Evolutionary conservation across 768 basidiomycete genomes (phyloP).

Genomic region (Lactarius vividus): DNA sequence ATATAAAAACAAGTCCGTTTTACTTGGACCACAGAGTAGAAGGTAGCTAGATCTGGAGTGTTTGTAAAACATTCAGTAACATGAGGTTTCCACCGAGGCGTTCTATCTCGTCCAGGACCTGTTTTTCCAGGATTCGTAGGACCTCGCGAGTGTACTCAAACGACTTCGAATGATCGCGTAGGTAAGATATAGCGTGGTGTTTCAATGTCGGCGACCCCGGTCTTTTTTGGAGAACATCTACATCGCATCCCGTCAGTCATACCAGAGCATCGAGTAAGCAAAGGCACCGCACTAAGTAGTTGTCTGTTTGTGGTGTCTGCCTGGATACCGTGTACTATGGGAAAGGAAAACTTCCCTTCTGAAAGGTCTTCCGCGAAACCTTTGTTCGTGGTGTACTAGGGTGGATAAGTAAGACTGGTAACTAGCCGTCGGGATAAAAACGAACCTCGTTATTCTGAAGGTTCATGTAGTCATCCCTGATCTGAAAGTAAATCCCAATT

Average conservation of each 20-base stretch:
- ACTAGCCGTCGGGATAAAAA: not conserved
- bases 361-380: conserved; percentile 92
- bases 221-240: conserved; percentile 88
- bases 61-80: conserved; percentile 56
- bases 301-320: conserved; percentile 73
- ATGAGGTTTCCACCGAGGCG: conserved; percentile 74
- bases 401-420: not conserved
- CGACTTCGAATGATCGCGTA: conserved; percentile 71
- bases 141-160: conserved; percentile 85
- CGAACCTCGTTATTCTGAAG: conserved; percentile 79
- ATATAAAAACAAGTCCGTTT: not conserved
- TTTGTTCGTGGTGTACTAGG: conserved; percentile 78
- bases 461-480: conserved; percentile 97
- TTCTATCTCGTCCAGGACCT: conserved; percentile 64
- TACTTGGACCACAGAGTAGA: not conserved
- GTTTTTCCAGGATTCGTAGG: conserved; percentile 59
- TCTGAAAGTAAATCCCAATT: conserved; percentile 93
- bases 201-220: conserved; percentile 82
- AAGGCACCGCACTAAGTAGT: conserved; percentile 66
- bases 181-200: conserved; percentile 72
- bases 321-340: conserved; percentile 85
- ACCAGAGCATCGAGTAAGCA: not conserved
- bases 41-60: conserved; percentile 34
- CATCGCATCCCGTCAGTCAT: not conserved
- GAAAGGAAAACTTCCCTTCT: conserved; percentile 98